Conservation (phyloP, 2,329 filamentous ascomycete species). For the Nemania diffusa region DNA sequence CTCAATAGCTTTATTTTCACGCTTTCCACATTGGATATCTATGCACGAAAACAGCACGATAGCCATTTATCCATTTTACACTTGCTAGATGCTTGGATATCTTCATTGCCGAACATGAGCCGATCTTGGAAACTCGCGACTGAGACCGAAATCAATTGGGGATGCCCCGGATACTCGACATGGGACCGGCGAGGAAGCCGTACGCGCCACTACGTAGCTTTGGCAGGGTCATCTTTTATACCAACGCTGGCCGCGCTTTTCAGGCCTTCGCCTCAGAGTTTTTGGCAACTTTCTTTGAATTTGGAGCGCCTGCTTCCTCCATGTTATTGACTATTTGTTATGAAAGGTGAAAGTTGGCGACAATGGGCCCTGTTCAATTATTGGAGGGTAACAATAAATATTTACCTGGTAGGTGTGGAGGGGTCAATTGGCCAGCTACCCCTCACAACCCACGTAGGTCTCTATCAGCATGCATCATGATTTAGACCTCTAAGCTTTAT, state of each 20-base stretch:
- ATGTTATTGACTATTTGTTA: not conserved
- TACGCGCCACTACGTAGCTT: not conserved
- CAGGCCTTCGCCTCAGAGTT: not conserved
- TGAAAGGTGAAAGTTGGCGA: not conserved
- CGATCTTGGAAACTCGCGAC: no score
- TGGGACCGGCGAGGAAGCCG: no score
- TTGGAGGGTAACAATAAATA: not conserved
- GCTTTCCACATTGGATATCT: no score
- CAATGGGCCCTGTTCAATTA: not conserved
- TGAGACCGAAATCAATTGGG: no score
- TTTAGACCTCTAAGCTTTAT: no score
- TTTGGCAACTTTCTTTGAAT: not conserved
- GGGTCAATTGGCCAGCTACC: not conserved
- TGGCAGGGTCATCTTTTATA: not conserved
- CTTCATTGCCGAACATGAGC: no score
- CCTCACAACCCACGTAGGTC: not conserved
- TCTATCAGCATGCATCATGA: no score
- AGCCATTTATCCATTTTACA: no score
- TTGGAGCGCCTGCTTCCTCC: not conserved
- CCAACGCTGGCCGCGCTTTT: not conserved
- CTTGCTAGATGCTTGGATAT: no score
- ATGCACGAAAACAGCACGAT: conserved; percentile 25
- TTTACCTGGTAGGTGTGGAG: no score
- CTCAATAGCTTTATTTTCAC: no score
- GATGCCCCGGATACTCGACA: no score